Base-by-base conservation (phyloP, 176 grass and related monocot genomes). In the Pontederia paniculata region DNA sequence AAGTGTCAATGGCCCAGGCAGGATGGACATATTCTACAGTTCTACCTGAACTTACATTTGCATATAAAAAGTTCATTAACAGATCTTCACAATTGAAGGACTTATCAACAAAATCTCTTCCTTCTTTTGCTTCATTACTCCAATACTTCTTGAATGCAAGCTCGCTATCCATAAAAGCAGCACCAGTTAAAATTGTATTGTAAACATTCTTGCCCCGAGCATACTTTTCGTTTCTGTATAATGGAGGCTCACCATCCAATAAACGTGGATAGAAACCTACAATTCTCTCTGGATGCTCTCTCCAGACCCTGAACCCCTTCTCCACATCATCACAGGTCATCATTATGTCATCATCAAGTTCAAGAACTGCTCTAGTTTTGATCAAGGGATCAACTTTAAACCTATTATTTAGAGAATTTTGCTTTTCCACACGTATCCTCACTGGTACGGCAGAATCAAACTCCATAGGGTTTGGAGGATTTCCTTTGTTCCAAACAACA, bases 291-390 rank as follows among this genome's bases (percentile, higher is more conserved):
- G 91, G 91, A 70, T 96, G 83, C 48, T 96, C 91, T 42, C 91
- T 83, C 91, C 91, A 96, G 54, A 84, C 91, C 71, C 21, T 83
- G 48, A 96, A 96, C n/a, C 91, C 91, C 78, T 89, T 96, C 70
- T 96, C 91, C 3, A 96, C 19, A 49, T 96, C 91, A 78, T 82
- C 89, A 71, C 91, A 96, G 13, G 85, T 86, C 91, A 96, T 96
- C 91, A 96, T 87, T 73, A 96, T 96, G 50, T 96, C 91, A 65
- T 96, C 91, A 55, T 96, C 91, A 48, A 96, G 76, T 53, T 96
- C 91, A 70, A 96, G 65, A 70, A 89, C 82, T n/a, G 91, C 85
- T n/a, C 73, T 66, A 19, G 91, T 96, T 59, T 89, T 96, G 78
- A 96, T 96, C 66, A 83, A 72, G 57, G 85, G 79, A n/a, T 96